Conservation (phyloP, 345 rosid genomes). For the Gynandropsis gynandra region DNA sequence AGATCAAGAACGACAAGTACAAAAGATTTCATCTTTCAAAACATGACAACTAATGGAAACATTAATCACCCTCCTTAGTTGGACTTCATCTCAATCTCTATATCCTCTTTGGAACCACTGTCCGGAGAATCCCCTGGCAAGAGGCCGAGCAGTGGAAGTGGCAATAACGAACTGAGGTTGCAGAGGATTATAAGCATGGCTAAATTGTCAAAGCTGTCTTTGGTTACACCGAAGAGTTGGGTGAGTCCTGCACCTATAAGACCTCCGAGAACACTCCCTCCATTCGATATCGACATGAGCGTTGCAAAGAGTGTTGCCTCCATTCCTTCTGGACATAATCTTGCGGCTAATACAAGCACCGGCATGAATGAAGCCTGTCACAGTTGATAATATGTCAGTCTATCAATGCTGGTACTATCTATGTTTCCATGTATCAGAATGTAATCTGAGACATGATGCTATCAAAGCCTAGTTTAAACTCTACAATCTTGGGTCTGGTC, state of each 20-base stretch:
- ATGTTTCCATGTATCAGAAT: neutral
- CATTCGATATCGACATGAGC: slow-evolving; percentile 90
- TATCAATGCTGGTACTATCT: neutral
- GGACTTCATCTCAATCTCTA: slow-evolving; percentile 72
- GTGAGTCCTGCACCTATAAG: slow-evolving; percentile 84
- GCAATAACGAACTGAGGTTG: slow-evolving; percentile 93
- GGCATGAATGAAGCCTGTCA: slow-evolving; percentile 95
- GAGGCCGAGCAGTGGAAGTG: slow-evolving; percentile 85
- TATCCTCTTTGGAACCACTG: slow-evolving; percentile 30
- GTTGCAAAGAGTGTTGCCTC: slow-evolving; percentile 97
- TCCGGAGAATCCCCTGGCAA: slow-evolving; percentile 52
- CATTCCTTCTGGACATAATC: slow-evolving; percentile 94
- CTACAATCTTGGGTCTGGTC: no score
- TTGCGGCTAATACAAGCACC: slow-evolving; percentile 86
- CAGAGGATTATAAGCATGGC: slow-evolving; percentile 63
- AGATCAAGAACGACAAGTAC: no score
- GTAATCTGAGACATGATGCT: slow-evolving; percentile 9
- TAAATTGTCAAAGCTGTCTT: slow-evolving; percentile 66
- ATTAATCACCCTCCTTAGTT: slow-evolving; percentile 31
- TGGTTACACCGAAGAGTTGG: slow-evolving; percentile 72
- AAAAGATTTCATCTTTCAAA: no score
- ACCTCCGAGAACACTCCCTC: slow-evolving; percentile 87
- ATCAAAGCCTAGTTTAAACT: no score
- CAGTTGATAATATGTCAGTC: neutral
- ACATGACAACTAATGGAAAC: neutral